These are phyloP conservation scores for Coemansia brasiliensis DNA, from an alignment of 192 early-diverging fungal species.

Conservation along the genomic window DNA sequence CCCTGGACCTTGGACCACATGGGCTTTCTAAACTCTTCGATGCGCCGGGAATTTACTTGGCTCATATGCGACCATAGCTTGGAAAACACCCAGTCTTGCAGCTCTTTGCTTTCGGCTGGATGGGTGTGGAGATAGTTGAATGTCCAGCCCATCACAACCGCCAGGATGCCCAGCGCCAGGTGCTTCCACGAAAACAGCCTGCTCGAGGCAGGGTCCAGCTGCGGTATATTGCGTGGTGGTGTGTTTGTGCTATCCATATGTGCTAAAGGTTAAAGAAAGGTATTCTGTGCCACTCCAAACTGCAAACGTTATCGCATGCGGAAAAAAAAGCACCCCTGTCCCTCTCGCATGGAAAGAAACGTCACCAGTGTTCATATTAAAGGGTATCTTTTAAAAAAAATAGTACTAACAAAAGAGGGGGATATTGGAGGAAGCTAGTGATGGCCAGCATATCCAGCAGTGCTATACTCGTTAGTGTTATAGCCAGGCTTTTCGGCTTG, in stretches of 20 bases:
- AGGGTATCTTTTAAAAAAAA: too few species aligned
- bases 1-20: slow-evolving; percentile 38
- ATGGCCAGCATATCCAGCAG: neutral
- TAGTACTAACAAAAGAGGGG: too few species aligned
- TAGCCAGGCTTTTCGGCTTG: neutral
- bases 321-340: too few species aligned
- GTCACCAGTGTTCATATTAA: too few species aligned
- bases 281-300: too few species aligned
- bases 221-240: neutral
- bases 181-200: slow-evolving; percentile 2
- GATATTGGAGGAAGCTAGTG: too few species aligned
- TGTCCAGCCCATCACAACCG: neutral
- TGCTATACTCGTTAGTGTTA: neutral
- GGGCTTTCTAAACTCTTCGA: slow-evolving; percentile 13
- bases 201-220: too few species aligned
- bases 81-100: slow-evolving; percentile 36
- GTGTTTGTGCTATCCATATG: neutral
- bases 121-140: neutral
- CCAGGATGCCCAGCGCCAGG: neutral
- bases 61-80: slow-evolving; percentile 28
- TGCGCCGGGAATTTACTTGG: neutral
- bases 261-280: neutral
- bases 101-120: neutral
- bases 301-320: too few species aligned
- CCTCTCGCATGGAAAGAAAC: too few species aligned